Conservation (phyloP, 345 rosid species). For the Murraya koenigii region DNA sequence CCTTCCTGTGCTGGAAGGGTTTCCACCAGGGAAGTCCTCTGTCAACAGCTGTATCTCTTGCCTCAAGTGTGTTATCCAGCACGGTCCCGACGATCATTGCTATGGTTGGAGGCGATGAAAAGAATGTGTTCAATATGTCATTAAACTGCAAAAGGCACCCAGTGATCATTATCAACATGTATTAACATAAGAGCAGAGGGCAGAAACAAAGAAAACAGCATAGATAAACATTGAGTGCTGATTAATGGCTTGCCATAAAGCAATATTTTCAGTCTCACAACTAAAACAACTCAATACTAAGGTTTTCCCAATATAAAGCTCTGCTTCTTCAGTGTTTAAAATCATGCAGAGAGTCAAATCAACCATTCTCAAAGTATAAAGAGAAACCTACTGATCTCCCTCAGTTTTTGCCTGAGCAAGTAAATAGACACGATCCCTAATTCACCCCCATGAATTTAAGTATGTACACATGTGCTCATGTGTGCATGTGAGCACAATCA, state of each 20-base stretch:
- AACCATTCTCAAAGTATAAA: background rate
- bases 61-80: constrained; percentile 79
- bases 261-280: background rate
- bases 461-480: too few relatives aligned
- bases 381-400: background rate
- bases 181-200: background rate
- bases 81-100: constrained; percentile 63
- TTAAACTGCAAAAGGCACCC: constrained; percentile 58
- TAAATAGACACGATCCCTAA: background rate
- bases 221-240: background rate
- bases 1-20: constrained; percentile 73
- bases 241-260: background rate
- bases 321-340: background rate
- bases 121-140: constrained; percentile 78
- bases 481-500: background rate
- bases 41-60: constrained; percentile 31
- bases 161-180: background rate
- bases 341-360: background rate
- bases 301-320: background rate
- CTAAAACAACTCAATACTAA: background rate
- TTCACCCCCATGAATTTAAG: background rate
- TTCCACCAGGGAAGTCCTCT: constrained; percentile 91
- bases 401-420: background rate
- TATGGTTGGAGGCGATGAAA: constrained; percentile 82
- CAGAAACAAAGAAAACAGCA: background rate